Evolutionary conservation across 2,329 filamentous ascomycete species (phyloP), one percentile per base, ranked within the genome.

Genomic region (Colletotrichum sublineola): DNA sequence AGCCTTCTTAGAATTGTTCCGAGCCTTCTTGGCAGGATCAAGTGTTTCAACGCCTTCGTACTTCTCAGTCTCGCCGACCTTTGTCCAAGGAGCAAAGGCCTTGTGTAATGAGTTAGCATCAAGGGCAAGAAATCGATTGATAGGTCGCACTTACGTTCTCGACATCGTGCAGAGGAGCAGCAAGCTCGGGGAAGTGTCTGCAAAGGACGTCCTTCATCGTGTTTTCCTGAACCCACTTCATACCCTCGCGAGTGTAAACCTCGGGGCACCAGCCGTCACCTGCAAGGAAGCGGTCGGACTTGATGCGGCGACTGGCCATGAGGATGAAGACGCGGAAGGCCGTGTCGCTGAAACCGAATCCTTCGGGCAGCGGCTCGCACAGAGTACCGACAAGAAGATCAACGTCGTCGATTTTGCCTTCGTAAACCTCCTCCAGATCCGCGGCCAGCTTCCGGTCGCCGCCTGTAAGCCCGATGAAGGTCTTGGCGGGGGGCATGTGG

Each of bases 311-410:
- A 8, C 31, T 58, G 5, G 55, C 55, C 55, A 58, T 58, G 36
- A 58, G 55, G 12, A 58, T 58, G n/a, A 58, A 58, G 15, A 58
- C 55, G 15, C 55, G 55, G 36, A 58, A 58, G 20, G 84, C 84
- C 2, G 84, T 86, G 64, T 86, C 84, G 72, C 81, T 83, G 75
- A 86, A 86, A 0, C 84, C 84, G 63, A 86, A 86, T 0, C 84
- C 84, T 42, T 81, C 76, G 5, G 83, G 82, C 7, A 86, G 67
- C 0, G 83, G 83, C 75, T 86, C 84, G 56, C 80, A 78, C 42
- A 82, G 81, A 40, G 79, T 83, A 0, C 84, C 84, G 1, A 86
- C 80, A 1, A 86, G 77, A 1, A 81, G 74, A 67, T 86, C 84
- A 0, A 86, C 82, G 15, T 78, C 78, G 50, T 84, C 81, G 29